A percentile compares a stretch with the other conserved stretches of the same genome.
These are phyloP conservation scores for Gossypium arboreum DNA, from an alignment of 345 rosid species.

Conservation along the genomic window DNA sequence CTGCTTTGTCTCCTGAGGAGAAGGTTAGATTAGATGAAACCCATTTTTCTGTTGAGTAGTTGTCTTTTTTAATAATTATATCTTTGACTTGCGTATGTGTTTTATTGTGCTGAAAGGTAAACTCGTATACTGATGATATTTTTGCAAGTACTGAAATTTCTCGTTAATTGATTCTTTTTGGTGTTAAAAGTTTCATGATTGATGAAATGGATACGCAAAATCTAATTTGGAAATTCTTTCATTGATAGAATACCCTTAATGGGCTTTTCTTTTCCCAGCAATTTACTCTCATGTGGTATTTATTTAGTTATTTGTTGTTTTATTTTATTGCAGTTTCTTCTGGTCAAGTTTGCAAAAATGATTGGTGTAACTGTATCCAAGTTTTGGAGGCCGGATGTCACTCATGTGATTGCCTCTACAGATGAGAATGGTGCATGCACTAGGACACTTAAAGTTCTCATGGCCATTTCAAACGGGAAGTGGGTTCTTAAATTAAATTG, in stretches of 20 bases:
- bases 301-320: constrained; percentile 4
- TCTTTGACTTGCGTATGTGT: not conserved
- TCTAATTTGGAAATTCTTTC: not conserved
- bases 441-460: constrained; percentile 78
- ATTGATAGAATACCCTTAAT: not conserved
- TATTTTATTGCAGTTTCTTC: constrained; percentile 37
- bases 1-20: constrained; percentile 74
- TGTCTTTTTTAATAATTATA: not conserved
- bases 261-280: not conserved
- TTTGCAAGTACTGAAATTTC: not conserved
- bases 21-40: constrained; percentile 45
- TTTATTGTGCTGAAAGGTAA: not conserved
- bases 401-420: constrained; percentile 83
- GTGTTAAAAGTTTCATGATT: not conserved
- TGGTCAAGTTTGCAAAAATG: constrained; percentile 52
- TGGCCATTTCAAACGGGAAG: constrained; percentile 74
- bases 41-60: not conserved
- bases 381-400: constrained; percentile 70
- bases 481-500: constrained; percentile 78
- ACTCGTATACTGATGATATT: not conserved
- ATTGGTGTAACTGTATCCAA: constrained; percentile 56
- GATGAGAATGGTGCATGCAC: constrained; percentile 66
- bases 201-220: not conserved
- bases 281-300: not conserved
- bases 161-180: not conserved